Base-by-base conservation (phyloP, 176 grass and related monocot genomes). In the Dendrocalamus sinicus region DNA sequence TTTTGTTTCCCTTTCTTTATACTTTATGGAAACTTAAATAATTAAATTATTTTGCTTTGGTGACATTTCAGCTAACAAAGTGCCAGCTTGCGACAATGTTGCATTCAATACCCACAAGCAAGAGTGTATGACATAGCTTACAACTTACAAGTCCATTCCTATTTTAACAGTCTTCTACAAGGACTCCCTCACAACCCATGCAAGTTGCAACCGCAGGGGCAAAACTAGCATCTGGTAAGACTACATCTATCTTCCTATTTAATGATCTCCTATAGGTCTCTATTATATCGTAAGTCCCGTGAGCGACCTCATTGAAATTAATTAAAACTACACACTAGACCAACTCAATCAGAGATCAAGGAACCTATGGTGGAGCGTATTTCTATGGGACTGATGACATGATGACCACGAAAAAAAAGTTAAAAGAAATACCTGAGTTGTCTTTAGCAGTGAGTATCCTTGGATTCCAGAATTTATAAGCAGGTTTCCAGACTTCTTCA, bases 401-500 rank as follows among this genome's bases (percentile, higher is more conserved):
- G 1, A 79, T 40, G 12, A 75, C 12, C 17, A 90, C 2, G 12
- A 83, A 10, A 53, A 47, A 12, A 30, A 16, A 12, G 30, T 15
- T 73, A 15, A 19, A 81, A 80, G 55, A 74, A 80, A 40, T 72
- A 97, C 96, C 96, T 94, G 91, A 89, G 96, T 98, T 66, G 93
- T 94, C 78, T 98, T 98, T 70, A 98, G 75, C 69, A 98, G 41
- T 16, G 96, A 90, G 53, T 94, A 89, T 32, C 87, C 90, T 89
- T 95, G 90, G 59, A 98, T 82, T 89, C 93, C 93, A 82, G 96
- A 98, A 76, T 83, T 82, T 86, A 98, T 90, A 87, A 83, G 88
- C 12, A 98, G 26, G 39, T 70, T 76, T 52, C 93, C 93, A 68
- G 63, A 82, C 75, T 98, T 98, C 47, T 91, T 93, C 71, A 94